These are phyloP conservation scores for Arthrocladium fulminans DNA, from an alignment of 2,329 filamentous ascomycete genomes.

Conservation along the genomic window DNA sequence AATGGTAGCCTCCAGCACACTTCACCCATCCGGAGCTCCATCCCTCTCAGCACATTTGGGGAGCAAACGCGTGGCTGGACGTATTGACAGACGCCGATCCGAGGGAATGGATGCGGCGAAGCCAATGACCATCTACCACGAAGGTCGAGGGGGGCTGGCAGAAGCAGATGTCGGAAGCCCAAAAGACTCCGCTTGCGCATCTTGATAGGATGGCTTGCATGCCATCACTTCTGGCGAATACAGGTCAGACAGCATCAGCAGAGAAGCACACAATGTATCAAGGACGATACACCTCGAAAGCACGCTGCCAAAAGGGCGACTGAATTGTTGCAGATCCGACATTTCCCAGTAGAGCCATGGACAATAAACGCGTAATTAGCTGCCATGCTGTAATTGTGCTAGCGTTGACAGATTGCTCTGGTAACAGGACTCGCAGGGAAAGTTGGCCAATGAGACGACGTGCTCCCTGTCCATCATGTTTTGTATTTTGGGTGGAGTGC, in stretches of 20 bases:
- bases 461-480: neutral
- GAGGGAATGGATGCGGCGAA: neutral
- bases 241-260: neutral
- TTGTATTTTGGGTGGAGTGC: conserved; percentile 6
- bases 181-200: neutral
- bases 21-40: neutral
- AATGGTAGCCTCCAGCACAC: neutral
- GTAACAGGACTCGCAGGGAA: neutral
- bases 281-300: too few relatives aligned
- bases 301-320: too few relatives aligned
- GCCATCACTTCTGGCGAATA: neutral
- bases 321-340: neutral
- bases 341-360: too few relatives aligned
- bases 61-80: conserved; percentile 5
- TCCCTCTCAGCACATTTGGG: neutral
- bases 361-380: neutral
- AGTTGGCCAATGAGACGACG: neutral
- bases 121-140: conserved; percentile 6
- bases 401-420: conserved; percentile 2
- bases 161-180: neutral
- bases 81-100: neutral
- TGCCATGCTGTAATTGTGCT: neutral
- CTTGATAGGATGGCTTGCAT: neutral
- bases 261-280: neutral
- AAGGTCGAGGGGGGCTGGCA: conserved; percentile 3